Percentiles rank a stretch among this genome's conserved stretches.
These are phyloP conservation scores for Intubia oerlemansii DNA, from an alignment of 2,329 filamentous ascomycete genomes.

Conservation along the genomic window DNA sequence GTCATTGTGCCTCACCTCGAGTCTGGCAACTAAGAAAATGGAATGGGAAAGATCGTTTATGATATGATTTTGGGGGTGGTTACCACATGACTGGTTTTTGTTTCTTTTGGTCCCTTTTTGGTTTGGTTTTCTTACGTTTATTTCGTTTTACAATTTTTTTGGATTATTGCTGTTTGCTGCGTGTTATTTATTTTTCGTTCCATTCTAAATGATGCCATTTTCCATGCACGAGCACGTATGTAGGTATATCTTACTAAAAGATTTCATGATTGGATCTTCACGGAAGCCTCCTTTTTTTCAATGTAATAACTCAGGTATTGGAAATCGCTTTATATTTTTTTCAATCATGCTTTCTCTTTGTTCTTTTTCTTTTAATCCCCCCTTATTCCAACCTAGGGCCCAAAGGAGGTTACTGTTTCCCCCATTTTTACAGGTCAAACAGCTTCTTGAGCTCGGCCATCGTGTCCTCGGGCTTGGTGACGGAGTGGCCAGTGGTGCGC, in stretches of 20 bases:
- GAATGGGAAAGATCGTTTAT: not conserved
- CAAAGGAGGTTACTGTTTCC: no score
- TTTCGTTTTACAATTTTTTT: not conserved
- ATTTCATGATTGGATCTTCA: no score
- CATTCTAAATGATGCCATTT: no score
- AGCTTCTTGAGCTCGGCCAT: conserved; percentile 59
- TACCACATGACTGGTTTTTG: not conserved
- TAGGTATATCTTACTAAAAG: no score
- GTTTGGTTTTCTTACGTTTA: not conserved
- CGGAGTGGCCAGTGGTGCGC: conserved; percentile 68
- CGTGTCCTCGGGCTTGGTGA: conserved; percentile 66
- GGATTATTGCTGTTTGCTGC: no score
- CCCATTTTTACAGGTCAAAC: conserved; percentile 41
- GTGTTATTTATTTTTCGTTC: not conserved
- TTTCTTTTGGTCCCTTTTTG: conserved; percentile 1
- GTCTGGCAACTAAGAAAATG: conserved; percentile 38
- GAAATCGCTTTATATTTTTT: conserved; percentile 1
- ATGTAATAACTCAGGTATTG: no score
- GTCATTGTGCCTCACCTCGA: conserved; percentile 82
- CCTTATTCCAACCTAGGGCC: no score
- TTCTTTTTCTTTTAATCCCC: no score
- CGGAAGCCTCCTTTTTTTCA: not conserved
- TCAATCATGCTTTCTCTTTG: not conserved
- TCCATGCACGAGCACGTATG: no score
- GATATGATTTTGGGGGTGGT: not conserved